Evolutionary conservation across 2,329 filamentous ascomycete genomes (phyloP).

Genomic region (Parastagonospora avenae): DNA sequence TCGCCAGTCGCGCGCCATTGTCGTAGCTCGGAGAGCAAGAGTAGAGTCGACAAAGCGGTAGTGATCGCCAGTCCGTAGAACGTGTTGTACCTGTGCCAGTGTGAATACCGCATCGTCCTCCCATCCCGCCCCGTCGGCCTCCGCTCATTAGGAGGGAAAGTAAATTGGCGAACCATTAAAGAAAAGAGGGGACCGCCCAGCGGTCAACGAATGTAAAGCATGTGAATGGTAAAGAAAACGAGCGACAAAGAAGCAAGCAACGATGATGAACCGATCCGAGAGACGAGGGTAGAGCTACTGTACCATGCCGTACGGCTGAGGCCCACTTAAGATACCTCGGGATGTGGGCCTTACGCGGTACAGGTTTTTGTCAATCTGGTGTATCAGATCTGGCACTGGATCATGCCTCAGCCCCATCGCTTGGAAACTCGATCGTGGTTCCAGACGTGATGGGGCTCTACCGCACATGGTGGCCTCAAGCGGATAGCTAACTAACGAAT

Average conservation of each 20-base stretch:
- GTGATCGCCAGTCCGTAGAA: slow-evolving; percentile 35
- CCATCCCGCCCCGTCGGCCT: slow-evolving; percentile 17
- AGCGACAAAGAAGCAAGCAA: slow-evolving; percentile 1
- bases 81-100: slow-evolving; percentile 33
- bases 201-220: slow-evolving; percentile 18
- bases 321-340: slow-evolving; percentile 3
- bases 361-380: slow-evolving; percentile 10
- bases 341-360: slow-evolving; percentile 8
- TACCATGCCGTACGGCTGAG: no score
- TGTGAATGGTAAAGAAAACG: slow-evolving; percentile 5
- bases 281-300: not conserved
- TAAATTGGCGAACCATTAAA: slow-evolving; percentile 26
- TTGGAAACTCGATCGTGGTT: slow-evolving; percentile 1
- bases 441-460: not conserved
- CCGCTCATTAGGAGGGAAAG: slow-evolving; percentile 20
- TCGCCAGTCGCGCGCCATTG: slow-evolving; percentile 29
- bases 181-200: slow-evolving; percentile 16
- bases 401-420: slow-evolving; percentile 12
- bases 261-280: not conserved
- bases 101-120: slow-evolving; percentile 19
- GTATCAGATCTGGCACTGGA: slow-evolving; percentile 17
- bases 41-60: slow-evolving; percentile 21
- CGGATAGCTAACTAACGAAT: not conserved
- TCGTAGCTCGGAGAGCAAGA: slow-evolving; percentile 24
- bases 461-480: slow-evolving; percentile 10